Evolutionary conservation across 1,284 basidiomycete genomes (phyloP), one percentile per base, ranked within the genome.

Genomic region (Ustilago curta): DNA sequence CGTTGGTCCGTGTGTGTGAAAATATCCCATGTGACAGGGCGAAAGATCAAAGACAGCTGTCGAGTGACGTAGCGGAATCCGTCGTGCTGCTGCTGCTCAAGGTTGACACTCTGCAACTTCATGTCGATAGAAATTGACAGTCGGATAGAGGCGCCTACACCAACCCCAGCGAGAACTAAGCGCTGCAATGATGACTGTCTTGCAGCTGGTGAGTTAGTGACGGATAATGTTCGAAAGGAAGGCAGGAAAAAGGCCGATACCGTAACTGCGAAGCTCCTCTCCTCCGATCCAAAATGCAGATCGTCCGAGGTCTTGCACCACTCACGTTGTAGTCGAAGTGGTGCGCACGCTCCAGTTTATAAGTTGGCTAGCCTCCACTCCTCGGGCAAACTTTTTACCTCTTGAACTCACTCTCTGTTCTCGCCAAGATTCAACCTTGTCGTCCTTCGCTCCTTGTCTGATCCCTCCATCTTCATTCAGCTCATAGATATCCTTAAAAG

Each of bases 51-150:
- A 42, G 19, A 4, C 40, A 37, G 50, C 65, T 69, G 66, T 55
- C 45, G 45, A 63, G 60, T 63, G 66, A 69, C 66, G 66, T 69
- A 63, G 44, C 55, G 55, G 35, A 27, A 37, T 37, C 35, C 35
- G 35, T 12, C 35, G 35, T 37, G 35, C 35, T 37, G 31, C 31
- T 32, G 35, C 35, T 27, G 23, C 25, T 14, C 23, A 27, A 37
- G 35, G 35, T 37, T 37, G 35, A 37, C 14, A 14, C 45, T 47
- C 45, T 47, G 45, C 27, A 47, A 47, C 25, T n/a, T n/a, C 45
- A 47, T 27, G 45, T 47, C 45, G 45, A n/a, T 29, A 8, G 27
- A 47, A 37, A 37, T 14, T 37, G 35, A 37, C 35, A 32, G 35
- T 37, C 35, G 14, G 35, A 16, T 37, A 16, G 35, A 37, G 40